These are phyloP conservation scores for Cerioporus squamosus DNA, from an alignment of 1,284 basidiomycete species.

Conservation along the genomic window DNA sequence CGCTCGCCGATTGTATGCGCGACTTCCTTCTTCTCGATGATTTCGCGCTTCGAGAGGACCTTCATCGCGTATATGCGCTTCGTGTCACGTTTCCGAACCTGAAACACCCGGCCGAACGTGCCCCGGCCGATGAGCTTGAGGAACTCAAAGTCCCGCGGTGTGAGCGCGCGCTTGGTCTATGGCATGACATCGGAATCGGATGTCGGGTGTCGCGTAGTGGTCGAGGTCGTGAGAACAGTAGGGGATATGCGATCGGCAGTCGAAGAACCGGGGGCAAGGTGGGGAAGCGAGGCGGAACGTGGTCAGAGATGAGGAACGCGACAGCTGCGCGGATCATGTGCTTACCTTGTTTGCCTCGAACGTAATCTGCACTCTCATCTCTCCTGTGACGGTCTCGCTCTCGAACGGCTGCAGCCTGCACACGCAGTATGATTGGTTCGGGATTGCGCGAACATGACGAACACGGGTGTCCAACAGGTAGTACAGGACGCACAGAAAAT, in stretches of 20 bases:
- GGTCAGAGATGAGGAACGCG: constrained; percentile 21
- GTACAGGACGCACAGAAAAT: background rate
- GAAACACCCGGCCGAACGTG: constrained; percentile 99
- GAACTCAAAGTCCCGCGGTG: constrained; percentile 96
- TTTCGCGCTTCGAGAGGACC: constrained; percentile 98
- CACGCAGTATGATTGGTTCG: constrained; percentile 13
- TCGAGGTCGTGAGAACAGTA: constrained; percentile 2
- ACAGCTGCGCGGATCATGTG: constrained; percentile 27
- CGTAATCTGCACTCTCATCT: constrained; percentile 93
- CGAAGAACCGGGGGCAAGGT: background rate
- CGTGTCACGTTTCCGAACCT: constrained; percentile 97
- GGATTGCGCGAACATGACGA: background rate
- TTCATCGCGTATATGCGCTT: constrained; percentile 99
- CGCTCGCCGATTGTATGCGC: constrained; percentile 99
- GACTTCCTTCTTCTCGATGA: constrained; percentile 98
- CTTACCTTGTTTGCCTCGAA: constrained; percentile 90
- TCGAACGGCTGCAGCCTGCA: constrained; percentile 78
- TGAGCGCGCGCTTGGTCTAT: constrained; percentile 82
- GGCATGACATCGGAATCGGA: background rate
- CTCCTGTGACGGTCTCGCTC: constrained; percentile 84
- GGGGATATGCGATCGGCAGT: constrained; percentile 6
- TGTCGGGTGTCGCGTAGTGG: background rate
- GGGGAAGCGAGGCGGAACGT: background rate
- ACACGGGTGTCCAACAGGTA: background rate
- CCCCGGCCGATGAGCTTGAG: constrained; percentile 98